Evolutionary conservation across 2,329 filamentous ascomycete species (phyloP).

Genomic region (Karstenula rhodostoma): DNA sequence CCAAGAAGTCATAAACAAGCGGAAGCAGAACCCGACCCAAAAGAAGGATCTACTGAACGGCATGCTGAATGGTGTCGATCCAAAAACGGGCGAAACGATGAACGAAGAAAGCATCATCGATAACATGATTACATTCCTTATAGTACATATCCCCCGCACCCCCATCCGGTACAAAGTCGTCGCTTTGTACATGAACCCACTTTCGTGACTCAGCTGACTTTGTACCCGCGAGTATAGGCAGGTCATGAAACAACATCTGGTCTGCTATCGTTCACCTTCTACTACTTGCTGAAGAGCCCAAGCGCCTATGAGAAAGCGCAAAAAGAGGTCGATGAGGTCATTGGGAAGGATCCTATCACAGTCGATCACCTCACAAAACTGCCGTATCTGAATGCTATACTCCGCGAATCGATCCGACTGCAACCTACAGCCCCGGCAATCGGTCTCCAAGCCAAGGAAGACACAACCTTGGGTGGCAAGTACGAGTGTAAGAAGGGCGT

Average conservation of each 20-base stretch:
- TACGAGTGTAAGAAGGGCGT: conserved; percentile 48
- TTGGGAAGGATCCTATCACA: conserved; percentile 56
- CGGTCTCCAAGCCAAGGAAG: conserved; percentile 42
- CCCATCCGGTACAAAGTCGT: too few species aligned
- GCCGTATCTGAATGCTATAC: conserved; percentile 62
- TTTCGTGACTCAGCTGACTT: too few species aligned
- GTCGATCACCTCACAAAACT: conserved; percentile 61
- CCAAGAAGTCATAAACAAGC: conserved; percentile 64
- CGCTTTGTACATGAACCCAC: too few species aligned
- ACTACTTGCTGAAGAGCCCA: conserved; percentile 62
- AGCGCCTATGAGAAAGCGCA: conserved; percentile 59
- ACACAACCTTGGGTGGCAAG: conserved; percentile 47
- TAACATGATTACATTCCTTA: conserved; percentile 74
- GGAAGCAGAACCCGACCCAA: conserved; percentile 62
- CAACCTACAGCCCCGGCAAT: conserved; percentile 64
- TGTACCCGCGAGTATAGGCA: conserved; percentile 35
- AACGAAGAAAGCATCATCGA: conserved; percentile 69
- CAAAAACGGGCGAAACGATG: conserved; percentile 66
- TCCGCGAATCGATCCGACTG: conserved; percentile 65
- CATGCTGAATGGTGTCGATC: conserved; percentile 67
- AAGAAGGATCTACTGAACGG: conserved; percentile 69
- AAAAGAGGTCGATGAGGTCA: conserved; percentile 62
- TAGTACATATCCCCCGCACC: conserved; percentile 30
- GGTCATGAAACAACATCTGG: conserved; percentile 50
- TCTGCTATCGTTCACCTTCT: conserved; percentile 55